A percentile compares a stretch with the other conserved stretches of the same genome.
Evolutionary conservation across 106 monocot species (phyloP).

Genomic region (Apostasia shenzhenica): DNA sequence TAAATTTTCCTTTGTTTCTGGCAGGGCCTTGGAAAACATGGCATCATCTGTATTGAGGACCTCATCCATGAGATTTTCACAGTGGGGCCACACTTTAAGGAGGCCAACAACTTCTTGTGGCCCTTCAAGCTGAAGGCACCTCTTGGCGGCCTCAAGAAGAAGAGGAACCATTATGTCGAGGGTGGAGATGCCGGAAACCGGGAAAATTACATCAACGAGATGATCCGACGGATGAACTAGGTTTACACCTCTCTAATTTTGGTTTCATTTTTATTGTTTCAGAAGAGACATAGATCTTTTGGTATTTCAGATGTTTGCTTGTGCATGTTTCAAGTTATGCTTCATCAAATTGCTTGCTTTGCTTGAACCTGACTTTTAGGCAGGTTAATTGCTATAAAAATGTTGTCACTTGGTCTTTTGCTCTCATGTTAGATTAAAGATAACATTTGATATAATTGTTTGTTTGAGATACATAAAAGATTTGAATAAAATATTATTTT

Average conservation of each 20-base stretch:
- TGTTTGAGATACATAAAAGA: too few relatives aligned
- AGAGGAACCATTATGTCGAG: slow-evolving; percentile 56
- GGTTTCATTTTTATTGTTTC: neutral
- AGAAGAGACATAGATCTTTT: neutral
- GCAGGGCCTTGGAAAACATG: slow-evolving; percentile 37
- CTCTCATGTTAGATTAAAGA: too few relatives aligned
- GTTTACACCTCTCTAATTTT: neutral
- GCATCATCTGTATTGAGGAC: slow-evolving; percentile 41
- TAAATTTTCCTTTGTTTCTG: neutral
- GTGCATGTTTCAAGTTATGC: too few relatives aligned
- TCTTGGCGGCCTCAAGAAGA: slow-evolving; percentile 40
- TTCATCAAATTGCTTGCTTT: too few relatives aligned
- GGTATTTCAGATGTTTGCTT: too few relatives aligned
- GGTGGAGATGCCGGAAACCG: slow-evolving; percentile 55
- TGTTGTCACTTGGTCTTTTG: too few relatives aligned
- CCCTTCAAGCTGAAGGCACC: slow-evolving; percentile 52
- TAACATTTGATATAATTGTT: too few relatives aligned
- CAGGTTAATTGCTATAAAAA: too few relatives aligned
- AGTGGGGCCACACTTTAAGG: slow-evolving; percentile 50
- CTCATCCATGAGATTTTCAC: slow-evolving; percentile 50
- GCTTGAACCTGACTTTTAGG: too few relatives aligned
- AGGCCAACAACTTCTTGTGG: slow-evolving; percentile 52
- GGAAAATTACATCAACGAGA: slow-evolving; percentile 46
- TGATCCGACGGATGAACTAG: slow-evolving; percentile 57
- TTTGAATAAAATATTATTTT: too few relatives aligned